Base-by-base conservation (phyloP, 2,329 filamentous ascomycete genomes). In the Phialocephala subalpina region DNA sequence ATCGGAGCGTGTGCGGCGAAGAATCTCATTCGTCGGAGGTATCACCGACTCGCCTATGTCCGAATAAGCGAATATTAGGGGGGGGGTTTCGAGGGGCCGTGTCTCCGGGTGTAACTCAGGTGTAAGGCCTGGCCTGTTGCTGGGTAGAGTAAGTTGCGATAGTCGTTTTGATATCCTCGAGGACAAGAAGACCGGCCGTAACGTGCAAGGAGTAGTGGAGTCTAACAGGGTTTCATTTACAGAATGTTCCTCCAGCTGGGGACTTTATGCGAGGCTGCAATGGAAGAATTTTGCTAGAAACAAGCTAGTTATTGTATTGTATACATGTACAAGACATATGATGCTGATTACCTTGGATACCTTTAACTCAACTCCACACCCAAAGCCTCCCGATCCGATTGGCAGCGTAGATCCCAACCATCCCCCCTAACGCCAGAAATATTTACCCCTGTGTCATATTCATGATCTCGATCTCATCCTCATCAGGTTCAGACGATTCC, bases 391-490 rank as follows among this genome's bases (percentile, higher is more conserved):
- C 40, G 16, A 40, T 40, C 18, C 36, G 36, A 18, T 42, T 42
- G 6, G 16, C 40, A 16, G 6, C 40, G 14, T 16, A 18, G 40
- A 18, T 16, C 40, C 8, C n/a, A 42, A 18, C n/a, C 52, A 18
- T 18, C 7, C 1, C 27, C 52, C 27, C 12, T 18, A 33, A 56
- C 25, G 25, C 33, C 52, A 14, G 11, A 25, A 35, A 16, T 35
- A 33, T 56, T 9, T 18, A 33, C 18, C 9, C 25, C n/a, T 57
- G 63, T 12, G 63, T 40, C 40, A 59, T 61, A 40, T 78, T 77
- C 33, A 84, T 77, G 61, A 77, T 73, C 36, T 76, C 74, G 62
- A 77, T 33, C 14, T 53, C 72, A 65, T 76, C 71, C 5, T 58
- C 62, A 36, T 58, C 62, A 45, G 60, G 55, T 42, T 58, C 58